Conservation (phyloP, 352 stramenopile genomes). For the Phytophthora pisi region DNA sequence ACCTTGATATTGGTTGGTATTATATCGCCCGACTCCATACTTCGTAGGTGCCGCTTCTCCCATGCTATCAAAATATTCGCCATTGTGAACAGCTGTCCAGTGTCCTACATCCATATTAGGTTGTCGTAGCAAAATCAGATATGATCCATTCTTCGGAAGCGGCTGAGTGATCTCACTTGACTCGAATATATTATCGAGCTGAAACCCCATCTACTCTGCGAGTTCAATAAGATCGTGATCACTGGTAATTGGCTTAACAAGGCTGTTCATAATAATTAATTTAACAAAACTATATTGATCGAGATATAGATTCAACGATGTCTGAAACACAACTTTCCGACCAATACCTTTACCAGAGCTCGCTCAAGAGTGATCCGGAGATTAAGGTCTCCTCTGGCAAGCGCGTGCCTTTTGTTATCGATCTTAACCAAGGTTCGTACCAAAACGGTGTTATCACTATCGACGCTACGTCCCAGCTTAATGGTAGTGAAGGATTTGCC, state of each 20-base stretch:
- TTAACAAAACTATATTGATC: neutral
- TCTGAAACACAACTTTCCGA: neutral
- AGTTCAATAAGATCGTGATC: neutral
- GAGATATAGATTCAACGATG: neutral
- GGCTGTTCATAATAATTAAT: neutral
- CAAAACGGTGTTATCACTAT: neutral
- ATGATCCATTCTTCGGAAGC: neutral
- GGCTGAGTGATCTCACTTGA: neutral
- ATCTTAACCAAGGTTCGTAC: neutral
- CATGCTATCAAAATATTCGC: neutral
- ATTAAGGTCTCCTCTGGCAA: no score
- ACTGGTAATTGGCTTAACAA: neutral
- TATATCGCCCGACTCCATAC: neutral
- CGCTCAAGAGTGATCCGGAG: no score
- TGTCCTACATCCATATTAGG: neutral
- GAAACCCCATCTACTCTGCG: no score
- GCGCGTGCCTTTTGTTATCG: no score
- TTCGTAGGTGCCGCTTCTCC: constrained; percentile 17
- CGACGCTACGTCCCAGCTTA: neutral
- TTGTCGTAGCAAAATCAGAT: neutral
- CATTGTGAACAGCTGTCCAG: neutral
- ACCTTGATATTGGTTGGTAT: constrained; percentile 12
- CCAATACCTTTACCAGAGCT: neutral
- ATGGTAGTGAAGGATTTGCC: neutral
- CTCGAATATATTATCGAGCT: no score